phyloP scores from a whole-genome alignment of 305 asterid species.

The Rubia balearica region DNA sequence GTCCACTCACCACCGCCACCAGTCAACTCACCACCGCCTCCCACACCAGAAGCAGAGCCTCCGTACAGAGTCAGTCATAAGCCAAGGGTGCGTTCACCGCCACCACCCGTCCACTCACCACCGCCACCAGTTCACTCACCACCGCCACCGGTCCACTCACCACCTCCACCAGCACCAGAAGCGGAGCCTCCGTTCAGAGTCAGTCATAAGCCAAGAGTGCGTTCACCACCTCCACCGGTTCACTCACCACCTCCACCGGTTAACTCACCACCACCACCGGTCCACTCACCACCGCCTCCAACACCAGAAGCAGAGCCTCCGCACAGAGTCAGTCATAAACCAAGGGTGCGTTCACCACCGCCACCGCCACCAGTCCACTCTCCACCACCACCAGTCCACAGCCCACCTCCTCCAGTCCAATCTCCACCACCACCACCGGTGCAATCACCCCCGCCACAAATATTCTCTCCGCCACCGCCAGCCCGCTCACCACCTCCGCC shows the following conservation, averaged over 20 bases:
- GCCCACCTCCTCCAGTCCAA: not conserved
- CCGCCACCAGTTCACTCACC: not conserved
- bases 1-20: not conserved
- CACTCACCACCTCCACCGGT: not conserved
- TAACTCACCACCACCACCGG: slow-evolving; percentile 3
- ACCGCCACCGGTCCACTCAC: not conserved
- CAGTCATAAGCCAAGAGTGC: no score
- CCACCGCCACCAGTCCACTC: not conserved
- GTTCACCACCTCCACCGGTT: not conserved
- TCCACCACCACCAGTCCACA: not conserved
- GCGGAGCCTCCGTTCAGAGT: not conserved
- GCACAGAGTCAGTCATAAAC: no score
- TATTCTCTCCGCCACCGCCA: not conserved
- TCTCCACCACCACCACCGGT: slow-evolving; percentile 15
- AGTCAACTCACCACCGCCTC: not conserved
- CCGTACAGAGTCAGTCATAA: not conserved
- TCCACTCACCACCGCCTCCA: not conserved
- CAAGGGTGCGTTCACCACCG: not conserved
- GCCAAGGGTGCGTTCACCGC: not conserved
- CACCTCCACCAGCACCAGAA: not conserved
- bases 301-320: not conserved
- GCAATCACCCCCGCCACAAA: slow-evolving; percentile 7
- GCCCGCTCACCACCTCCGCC: not conserved
- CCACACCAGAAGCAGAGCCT: not conserved
- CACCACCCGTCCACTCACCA: not conserved